These are phyloP conservation scores for Fusarium annulatum DNA, from an alignment of 2,329 filamentous ascomycete species.

Conservation along the genomic window DNA sequence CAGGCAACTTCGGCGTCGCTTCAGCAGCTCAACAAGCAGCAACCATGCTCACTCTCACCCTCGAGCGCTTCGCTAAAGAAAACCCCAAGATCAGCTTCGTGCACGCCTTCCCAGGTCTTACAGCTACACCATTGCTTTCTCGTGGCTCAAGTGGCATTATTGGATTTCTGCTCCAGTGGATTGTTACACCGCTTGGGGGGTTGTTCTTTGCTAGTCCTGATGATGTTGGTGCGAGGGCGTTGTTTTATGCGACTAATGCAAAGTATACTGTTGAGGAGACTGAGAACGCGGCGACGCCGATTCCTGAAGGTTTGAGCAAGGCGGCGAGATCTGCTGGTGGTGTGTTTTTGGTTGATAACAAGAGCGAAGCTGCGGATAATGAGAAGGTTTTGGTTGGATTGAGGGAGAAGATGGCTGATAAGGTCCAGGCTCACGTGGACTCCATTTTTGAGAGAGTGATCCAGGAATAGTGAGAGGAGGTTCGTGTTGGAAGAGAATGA, in stretches of 20 bases:
- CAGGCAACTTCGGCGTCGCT: constrained; percentile 47
- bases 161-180: constrained; percentile 20
- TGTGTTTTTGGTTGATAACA: constrained; percentile 24
- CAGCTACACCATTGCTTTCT: constrained; percentile 36
- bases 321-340: constrained; percentile 3
- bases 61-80: constrained; percentile 59
- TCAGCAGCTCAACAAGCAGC: constrained; percentile 58
- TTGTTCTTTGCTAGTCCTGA: constrained; percentile 23
- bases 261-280: constrained; percentile 24
- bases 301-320: background rate
- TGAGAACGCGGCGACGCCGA: background rate
- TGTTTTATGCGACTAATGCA: constrained; percentile 42
- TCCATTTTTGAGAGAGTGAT: constrained; percentile 1
- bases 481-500: fast-evolving
- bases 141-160: constrained; percentile 36
- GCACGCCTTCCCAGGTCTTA: constrained; percentile 49
- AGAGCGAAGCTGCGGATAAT: constrained; percentile 29
- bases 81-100: constrained; percentile 55
- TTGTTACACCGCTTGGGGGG: constrained; percentile 26
- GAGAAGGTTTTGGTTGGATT: constrained; percentile 25
- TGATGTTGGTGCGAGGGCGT: constrained; percentile 34
- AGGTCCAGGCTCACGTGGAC: constrained; percentile 11
- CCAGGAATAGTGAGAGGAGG: background rate
- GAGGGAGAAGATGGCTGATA: background rate
- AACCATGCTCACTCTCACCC: constrained; percentile 59